Base-by-base conservation (phyloP, 169 alveolate species). In the Eimeria acervulina region DNA sequence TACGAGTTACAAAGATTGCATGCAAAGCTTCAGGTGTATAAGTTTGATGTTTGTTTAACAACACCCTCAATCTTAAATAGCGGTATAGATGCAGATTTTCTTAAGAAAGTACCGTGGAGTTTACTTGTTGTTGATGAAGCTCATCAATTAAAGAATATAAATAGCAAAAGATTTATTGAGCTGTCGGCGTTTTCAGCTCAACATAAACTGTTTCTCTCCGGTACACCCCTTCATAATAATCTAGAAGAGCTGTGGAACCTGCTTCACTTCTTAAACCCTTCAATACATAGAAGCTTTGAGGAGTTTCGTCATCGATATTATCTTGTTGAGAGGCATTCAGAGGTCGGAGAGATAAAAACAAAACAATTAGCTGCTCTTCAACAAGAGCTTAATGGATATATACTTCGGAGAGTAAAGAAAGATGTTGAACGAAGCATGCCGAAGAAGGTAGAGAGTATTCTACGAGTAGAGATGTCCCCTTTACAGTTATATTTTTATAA, bases 191-290 rank as follows among this genome's bases (percentile, higher is more conserved):
- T 99, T 95, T 97, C 98, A 87, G 74, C 97, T 10, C 97, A 99
- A 28, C 99, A 99, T 96, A 97, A 99, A 91, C 98, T 99, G 90
- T 97, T 99, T 87, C 97, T 99, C 55, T 99, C 99, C 19, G 99
- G 99, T 17, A 99, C 99, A 26, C 99, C 99, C 23, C 98, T 99
- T 26, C 99, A 99, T 97, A 99, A 99, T 97, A 98, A 99, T 55
- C 98, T 99, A 98, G 99, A 99, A 89, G 99, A 99, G 96, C 97
- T 99, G 38, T 99, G 99, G 99, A 99, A 99, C 28, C 97, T 99
- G 26, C 97, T 99, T 51, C 99, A 99, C 96, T 99, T 99, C 96
- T 98, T 99, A 59, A 98, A 99, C 98, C 99, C 99, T 1, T 98
- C 98, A 81, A 97, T 99, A 38, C 99, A 99, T 96, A 99, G 99